These are phyloP conservation scores for Cryptomeria japonica DNA, from an alignment of 75 land plant genomes.

Conservation along the genomic window DNA sequence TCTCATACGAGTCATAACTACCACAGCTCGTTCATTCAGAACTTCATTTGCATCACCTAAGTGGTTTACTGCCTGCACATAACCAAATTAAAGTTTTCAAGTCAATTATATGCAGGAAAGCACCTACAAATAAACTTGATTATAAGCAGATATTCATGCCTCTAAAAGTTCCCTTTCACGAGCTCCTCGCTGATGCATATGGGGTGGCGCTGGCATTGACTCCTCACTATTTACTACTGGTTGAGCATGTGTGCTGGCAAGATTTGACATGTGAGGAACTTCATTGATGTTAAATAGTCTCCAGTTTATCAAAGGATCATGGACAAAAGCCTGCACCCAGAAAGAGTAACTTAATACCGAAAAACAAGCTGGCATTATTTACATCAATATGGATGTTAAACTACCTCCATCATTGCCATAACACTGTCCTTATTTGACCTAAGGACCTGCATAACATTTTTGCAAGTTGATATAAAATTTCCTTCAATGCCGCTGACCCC, in stretches of 20 bases:
- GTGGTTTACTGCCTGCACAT: constrained; percentile 86
- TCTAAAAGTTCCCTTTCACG: constrained; percentile 86
- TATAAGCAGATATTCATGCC: constrained; percentile 32
- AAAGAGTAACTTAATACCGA: neutral
- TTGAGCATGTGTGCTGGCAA: constrained; percentile 48
- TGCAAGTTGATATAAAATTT: constrained; percentile 95
- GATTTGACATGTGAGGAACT: constrained; percentile 80
- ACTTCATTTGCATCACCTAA: constrained; percentile 99
- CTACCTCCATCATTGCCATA: constrained; percentile 99
- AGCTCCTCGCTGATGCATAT: constrained; percentile 69
- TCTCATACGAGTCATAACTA: constrained; percentile 98
- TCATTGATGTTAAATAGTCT: constrained; percentile 91
- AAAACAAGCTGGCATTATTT: neutral
- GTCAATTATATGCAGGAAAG: neutral
- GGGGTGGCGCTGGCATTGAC: constrained; percentile 38
- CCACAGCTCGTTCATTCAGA: constrained; percentile 94
- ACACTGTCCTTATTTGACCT: constrained; percentile 97
- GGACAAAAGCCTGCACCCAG: constrained; percentile 91
- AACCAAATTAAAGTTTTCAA: neutral
- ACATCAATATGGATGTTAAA: neutral
- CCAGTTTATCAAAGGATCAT: constrained; percentile 99
- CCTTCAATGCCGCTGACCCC: constrained; percentile 99
- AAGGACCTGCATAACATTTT: constrained; percentile 98
- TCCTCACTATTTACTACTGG: constrained; percentile 73
- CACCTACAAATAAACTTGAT: neutral